Evolutionary conservation across 805 yeast genomes (phyloP).

Genomic region (Lipomyces chichibuensis): DNA sequence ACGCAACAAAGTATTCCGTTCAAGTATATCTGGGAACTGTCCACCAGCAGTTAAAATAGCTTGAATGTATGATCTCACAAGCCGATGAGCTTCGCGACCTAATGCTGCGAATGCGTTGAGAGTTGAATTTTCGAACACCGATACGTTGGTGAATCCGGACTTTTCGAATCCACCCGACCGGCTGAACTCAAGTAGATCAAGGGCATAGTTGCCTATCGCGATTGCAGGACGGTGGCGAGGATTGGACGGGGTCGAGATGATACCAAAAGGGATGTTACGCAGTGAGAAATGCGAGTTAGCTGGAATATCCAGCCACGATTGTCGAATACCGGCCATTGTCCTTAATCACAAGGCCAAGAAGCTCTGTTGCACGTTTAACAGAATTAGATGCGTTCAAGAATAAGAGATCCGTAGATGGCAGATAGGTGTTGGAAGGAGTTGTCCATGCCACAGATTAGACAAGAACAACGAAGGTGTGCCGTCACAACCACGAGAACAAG

Average conservation of each 20-base stretch:
- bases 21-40: slow-evolving; percentile 29
- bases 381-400: not conserved
- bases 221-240: slow-evolving; percentile 31
- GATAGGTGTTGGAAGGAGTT: no score
- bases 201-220: slow-evolving; percentile 35
- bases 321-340: not conserved
- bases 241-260: slow-evolving; percentile 27
- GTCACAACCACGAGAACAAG: no score
- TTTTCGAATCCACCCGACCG: slow-evolving; percentile 21
- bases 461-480: no score
- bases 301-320: slow-evolving; percentile 12
- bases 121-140: slow-evolving; percentile 25
- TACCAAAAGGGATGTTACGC: slow-evolving; percentile 39
- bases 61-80: slow-evolving; percentile 29
- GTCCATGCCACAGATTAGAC: no score
- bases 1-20: slow-evolving; percentile 22
- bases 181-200: slow-evolving; percentile 35
- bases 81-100: slow-evolving; percentile 28
- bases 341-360: not conserved
- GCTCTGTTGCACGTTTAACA: not conserved
- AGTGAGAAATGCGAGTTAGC: slow-evolving; percentile 36
- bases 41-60: slow-evolving; percentile 29
- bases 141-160: slow-evolving; percentile 11
- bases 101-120: slow-evolving; percentile 36
- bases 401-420: not conserved